Percentiles rank a stretch among this genome's conserved stretches.
phyloP scores from a whole-genome alignment of 805 yeast genomes.

The Schwanniomyces yamadae region DNA sequence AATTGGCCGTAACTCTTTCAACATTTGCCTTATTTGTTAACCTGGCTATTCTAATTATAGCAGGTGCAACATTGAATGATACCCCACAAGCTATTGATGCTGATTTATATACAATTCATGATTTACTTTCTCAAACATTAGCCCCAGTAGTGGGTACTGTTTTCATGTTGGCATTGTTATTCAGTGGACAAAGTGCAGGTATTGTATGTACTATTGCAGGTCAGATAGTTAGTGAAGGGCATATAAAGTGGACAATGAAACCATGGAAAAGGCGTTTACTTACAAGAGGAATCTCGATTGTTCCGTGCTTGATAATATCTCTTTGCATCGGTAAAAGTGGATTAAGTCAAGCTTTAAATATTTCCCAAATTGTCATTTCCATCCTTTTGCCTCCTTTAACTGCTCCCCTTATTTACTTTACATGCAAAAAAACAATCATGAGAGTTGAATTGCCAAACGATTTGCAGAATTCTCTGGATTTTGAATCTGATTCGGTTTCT shows the following conservation, averaged over 20 bases:
- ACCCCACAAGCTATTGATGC: conserved; percentile 76
- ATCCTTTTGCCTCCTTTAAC: conserved; percentile 79
- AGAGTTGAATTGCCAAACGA: conserved; percentile 40
- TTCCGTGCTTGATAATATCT: conserved; percentile 78
- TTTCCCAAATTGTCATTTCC: conserved; percentile 84
- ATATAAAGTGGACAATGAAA: conserved; percentile 71
- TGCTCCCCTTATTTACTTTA: conserved; percentile 83
- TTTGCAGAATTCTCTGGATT: conserved; percentile 6
- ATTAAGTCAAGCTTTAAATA: conserved; percentile 66
- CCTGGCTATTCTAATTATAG: conserved; percentile 75
- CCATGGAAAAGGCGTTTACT: conserved; percentile 81
- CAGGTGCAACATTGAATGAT: conserved; percentile 75
- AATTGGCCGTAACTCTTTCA: conserved; percentile 66
- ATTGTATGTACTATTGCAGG: conserved; percentile 93
- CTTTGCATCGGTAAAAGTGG: conserved; percentile 73
- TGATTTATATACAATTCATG: conserved; percentile 76
- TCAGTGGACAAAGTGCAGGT: conserved; percentile 90
- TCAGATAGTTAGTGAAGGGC: conserved; percentile 90
- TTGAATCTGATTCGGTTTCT: conserved; percentile 14
- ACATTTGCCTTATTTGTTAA: conserved; percentile 86
- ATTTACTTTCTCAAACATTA: conserved; percentile 55
- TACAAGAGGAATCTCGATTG: conserved; percentile 74
- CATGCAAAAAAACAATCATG: conserved; percentile 71
- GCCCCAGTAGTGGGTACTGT: conserved; percentile 80
- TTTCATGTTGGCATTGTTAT: conserved; percentile 79